Conservation (phyloP, 1,139 yeast species). For the Hyphopichia fennica region DNA sequence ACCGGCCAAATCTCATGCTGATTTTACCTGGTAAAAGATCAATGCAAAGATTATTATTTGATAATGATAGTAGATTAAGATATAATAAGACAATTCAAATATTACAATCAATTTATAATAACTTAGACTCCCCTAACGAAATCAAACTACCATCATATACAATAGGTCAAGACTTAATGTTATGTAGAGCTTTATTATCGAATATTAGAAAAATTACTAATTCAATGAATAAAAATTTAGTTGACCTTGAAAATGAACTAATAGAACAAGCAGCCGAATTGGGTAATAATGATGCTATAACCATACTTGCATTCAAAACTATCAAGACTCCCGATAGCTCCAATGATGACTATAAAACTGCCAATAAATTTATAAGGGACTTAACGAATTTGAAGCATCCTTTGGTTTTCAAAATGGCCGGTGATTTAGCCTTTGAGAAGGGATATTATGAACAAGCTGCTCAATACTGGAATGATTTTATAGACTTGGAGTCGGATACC, state of each 20-base stretch:
- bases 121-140: slow-evolving; percentile 35
- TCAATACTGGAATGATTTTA: slow-evolving; percentile 59
- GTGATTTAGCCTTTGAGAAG: slow-evolving; percentile 61
- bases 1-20: slow-evolving; percentile 45
- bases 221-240: slow-evolving; percentile 52
- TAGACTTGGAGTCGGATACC: slow-evolving; percentile 54
- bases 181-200: slow-evolving; percentile 65
- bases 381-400: slow-evolving; percentile 68
- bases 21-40: slow-evolving; percentile 60
- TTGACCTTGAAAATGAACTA: slow-evolving; percentile 65
- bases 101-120: slow-evolving; percentile 48
- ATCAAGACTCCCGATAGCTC: slow-evolving; percentile 33
- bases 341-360: slow-evolving; percentile 60
- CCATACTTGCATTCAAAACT: slow-evolving; percentile 67
- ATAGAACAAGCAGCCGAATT: slow-evolving; percentile 81
- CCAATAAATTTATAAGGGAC: slow-evolving; percentile 59
- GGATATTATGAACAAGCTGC: slow-evolving; percentile 51
- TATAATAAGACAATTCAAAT: slow-evolving; percentile 56
- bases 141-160: slow-evolving; percentile 46
- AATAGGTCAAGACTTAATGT: slow-evolving; percentile 59
- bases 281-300: slow-evolving; percentile 80
- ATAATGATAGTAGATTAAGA: slow-evolving; percentile 58
- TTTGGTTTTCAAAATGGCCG: slow-evolving; percentile 68
- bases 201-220: slow-evolving; percentile 62
- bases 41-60: slow-evolving; percentile 61